Base-by-base conservation (phyloP, 1,139 yeast species). In the Saccharomyces pastorianus region DNA sequence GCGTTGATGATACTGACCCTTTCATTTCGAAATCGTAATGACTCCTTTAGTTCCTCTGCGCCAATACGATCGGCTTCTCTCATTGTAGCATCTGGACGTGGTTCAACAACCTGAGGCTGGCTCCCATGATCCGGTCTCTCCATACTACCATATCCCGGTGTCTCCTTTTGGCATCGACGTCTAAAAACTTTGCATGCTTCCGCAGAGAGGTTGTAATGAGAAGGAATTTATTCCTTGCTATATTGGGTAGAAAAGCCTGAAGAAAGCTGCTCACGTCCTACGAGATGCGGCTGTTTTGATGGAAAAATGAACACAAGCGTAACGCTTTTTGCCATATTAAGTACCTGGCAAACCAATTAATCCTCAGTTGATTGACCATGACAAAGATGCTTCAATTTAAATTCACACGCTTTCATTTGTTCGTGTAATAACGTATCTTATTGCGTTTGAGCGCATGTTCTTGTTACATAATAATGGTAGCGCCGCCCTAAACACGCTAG, bases 1-100 rank as follows among this genome's bases (percentile, higher is more conserved):
- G 63, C 59, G 51, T 64, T 63, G 7, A 66, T 58, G 6, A 65
- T 61, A 42, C 59, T 59, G 5, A 65, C 61, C 49, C 69, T 60
- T 38, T 61, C 64, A 20, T 60, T 58, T 32, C 59, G 62, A 46
- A 67, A 66, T 14, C 51, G 49, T 6, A 66, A 47, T 1, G 68
- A 58, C 13, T 63, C 67, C 26, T 54, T 53, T 26, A 61, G 41
- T 1, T 58, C 59, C 25, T 38, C 44, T 11, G 7, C 44, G 6
- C 11, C 13, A 38, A 9, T 13, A 38, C 26, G 8, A n/a, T 20
- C 6, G 5, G 44, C 23, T 20, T 20, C 3, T 20, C 23, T 20
- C 3, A 20, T 20, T 20, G 23, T 4, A 4, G 23, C n/a, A 7
- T 20, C 20, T 6, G 20, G 13, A 4, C 3, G 23, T 20, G 23